Conservation (phyloP, 805 yeast species). For the Zygoascus biomembranicola region DNA sequence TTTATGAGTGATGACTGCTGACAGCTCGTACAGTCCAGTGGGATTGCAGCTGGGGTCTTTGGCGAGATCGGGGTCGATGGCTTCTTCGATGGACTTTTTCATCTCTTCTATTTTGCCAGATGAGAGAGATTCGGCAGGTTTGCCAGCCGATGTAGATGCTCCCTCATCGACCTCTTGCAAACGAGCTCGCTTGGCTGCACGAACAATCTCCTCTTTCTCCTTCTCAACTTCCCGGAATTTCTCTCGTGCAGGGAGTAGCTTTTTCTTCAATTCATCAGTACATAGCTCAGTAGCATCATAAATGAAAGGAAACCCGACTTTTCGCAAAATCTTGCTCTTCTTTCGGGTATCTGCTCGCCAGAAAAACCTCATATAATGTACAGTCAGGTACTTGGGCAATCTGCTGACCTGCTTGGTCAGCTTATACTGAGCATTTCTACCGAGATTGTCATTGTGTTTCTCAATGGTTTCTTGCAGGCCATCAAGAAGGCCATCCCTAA, state of each 20-base stretch:
- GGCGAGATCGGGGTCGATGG: constrained; percentile 35
- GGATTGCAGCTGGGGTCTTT: constrained; percentile 62
- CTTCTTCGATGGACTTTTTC: constrained; percentile 20
- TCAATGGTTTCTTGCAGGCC: constrained; percentile 71
- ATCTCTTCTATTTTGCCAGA: constrained; percentile 20
- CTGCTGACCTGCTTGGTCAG: constrained; percentile 52
- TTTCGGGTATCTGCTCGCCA: constrained; percentile 90
- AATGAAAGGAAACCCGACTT: constrained; percentile 82
- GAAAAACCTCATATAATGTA: constrained; percentile 89
- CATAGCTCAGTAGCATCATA: constrained; percentile 80
- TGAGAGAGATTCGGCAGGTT: constrained; percentile 19
- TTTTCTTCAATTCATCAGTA: constrained; percentile 63
- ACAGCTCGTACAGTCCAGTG: constrained; percentile 75
- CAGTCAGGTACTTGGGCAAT: constrained; percentile 79
- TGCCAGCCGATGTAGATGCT: constrained; percentile 22
- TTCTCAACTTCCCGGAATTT: constrained; percentile 68
- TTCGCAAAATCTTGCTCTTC: constrained; percentile 89
- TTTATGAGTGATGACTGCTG: constrained; percentile 81
- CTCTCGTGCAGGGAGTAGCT: constrained; percentile 67
- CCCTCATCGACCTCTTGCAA: constrained; percentile 24
- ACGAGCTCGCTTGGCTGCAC: constrained; percentile 63
- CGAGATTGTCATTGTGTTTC: constrained; percentile 64
- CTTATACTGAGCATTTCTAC: constrained; percentile 62
- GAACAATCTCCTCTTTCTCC: constrained; percentile 58
- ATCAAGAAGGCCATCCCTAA: constrained; percentile 72